Evolutionary conservation across 164 flowering plant species (phyloP).

Genomic region (Berberis vulgaris): DNA sequence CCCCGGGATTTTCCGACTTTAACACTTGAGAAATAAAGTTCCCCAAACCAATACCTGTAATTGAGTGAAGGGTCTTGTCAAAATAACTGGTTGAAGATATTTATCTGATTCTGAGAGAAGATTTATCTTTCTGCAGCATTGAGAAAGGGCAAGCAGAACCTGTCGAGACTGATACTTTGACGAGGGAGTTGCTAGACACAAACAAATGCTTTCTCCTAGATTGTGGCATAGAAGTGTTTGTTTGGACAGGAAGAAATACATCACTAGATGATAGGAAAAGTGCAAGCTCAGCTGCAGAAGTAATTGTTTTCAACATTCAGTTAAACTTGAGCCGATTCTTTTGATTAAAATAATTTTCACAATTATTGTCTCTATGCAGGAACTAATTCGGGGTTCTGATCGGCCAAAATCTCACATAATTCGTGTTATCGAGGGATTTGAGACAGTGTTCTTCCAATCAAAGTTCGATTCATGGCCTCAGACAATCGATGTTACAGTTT

Average conservation of each 20-base stretch:
- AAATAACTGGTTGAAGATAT: background rate
- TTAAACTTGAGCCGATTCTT: background rate
- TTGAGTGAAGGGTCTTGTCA: background rate
- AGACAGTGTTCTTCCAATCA: conserved; percentile 75
- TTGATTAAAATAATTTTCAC: conserved; percentile 2
- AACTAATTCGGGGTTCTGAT: conserved; percentile 45
- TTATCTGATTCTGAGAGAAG: background rate
- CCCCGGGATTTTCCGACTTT: too few relatives aligned
- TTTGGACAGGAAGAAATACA: conserved; percentile 96
- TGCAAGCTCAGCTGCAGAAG: conserved; percentile 87
- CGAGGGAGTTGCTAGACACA: conserved; percentile 75
- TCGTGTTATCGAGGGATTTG: conserved; percentile 95
- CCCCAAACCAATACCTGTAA: too few relatives aligned
- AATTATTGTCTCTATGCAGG: conserved; percentile 37
- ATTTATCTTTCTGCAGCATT: conserved; percentile 32
- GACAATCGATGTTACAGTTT: conserved; percentile 49
- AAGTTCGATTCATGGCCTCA: conserved; percentile 90
- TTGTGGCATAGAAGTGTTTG: conserved; percentile 79
- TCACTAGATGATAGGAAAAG: conserved; percentile 82
- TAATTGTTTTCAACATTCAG: conserved; percentile 18
- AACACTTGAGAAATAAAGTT: too few relatives aligned
- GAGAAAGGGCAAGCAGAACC: conserved; percentile 68
- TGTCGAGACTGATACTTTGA: conserved; percentile 50
- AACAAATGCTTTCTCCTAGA: conserved; percentile 82
- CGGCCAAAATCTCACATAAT: conserved; percentile 63